Percentiles rank a stretch among this genome's conserved stretches.
These are phyloP conservation scores for Aspergillus avenaceus DNA, from an alignment of 495 filamentous ascomycete species.

Conservation along the genomic window DNA sequence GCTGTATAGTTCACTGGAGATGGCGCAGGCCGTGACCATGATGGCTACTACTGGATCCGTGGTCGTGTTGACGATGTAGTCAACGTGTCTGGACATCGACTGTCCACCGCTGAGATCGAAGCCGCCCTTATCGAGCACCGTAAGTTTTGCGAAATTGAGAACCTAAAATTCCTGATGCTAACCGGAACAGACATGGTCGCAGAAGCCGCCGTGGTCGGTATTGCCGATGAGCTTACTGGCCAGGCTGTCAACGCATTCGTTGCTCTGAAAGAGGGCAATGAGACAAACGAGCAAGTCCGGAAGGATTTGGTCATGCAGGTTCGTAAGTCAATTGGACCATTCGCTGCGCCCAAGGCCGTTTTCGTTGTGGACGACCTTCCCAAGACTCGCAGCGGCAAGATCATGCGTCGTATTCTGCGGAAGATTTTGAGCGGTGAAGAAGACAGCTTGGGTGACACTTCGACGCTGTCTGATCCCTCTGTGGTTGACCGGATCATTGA, in stretches of 20 bases:
- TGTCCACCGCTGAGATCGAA: conserved; percentile 97
- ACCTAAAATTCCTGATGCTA: conserved; percentile 2
- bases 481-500: conserved; percentile 88
- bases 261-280: conserved; percentile 80
- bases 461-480: conserved; percentile 85
- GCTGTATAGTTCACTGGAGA: conserved; percentile 87
- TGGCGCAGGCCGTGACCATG: conserved; percentile 93
- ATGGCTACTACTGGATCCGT: conserved; percentile 99
- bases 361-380: conserved; percentile 88
- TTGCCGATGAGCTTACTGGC: conserved; percentile 87
- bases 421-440: conserved; percentile 97
- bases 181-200: conserved; percentile 54
- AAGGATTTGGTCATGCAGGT: conserved; percentile 95
- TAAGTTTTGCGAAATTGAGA: conserved; percentile 30
- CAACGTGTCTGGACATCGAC: conserved; percentile 92
- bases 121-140: conserved; percentile 90
- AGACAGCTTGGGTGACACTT: conserved; percentile 89
- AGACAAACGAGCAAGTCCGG: conserved; percentile 72
- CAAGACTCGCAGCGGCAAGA: conserved; percentile 97
- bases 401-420: conserved; percentile 94
- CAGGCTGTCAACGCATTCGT: conserved; percentile 98
- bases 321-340: conserved; percentile 93
- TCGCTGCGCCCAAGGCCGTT: conserved; percentile 92
- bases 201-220: conserved; percentile 93
- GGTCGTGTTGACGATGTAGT: conserved; percentile 98